Evolutionary conservation across 345 rosid genomes (phyloP).

Genomic region (Eucalyptus regnans): DNA sequence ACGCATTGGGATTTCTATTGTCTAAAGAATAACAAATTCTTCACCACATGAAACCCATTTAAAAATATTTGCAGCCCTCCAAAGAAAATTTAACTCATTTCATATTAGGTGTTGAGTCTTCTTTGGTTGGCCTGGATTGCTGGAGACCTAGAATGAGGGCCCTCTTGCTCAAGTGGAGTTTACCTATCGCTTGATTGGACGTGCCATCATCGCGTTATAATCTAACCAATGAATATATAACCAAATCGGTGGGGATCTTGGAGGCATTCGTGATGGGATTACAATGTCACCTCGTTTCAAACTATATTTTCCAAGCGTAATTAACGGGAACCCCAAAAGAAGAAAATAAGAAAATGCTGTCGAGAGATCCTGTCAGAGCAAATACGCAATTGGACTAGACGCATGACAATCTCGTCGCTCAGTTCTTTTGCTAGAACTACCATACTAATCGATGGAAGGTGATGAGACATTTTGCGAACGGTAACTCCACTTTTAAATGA

Average conservation of each 20-base stretch:
- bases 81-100: background rate
- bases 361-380: background rate
- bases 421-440: background rate
- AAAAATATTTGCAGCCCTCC: background rate
- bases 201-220: background rate
- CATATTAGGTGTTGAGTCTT: background rate
- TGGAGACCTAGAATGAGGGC: background rate
- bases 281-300: background rate
- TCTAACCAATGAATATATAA: background rate
- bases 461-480: background rate
- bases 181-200: background rate
- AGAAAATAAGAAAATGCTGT: background rate
- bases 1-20: background rate
- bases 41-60: background rate
- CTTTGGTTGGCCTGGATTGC: background rate
- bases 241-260: conserved; percentile 9
- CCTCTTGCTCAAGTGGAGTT: background rate
- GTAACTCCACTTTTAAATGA: background rate
- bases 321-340: background rate
- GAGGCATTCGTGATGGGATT: background rate
- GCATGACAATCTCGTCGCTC: background rate
- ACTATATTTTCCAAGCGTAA: background rate
- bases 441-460: background rate
- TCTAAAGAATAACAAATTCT: background rate
- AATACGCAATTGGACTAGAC: background rate